Conservation (phyloP, 75 land plant species). For the Cunninghamia lanceolata region DNA sequence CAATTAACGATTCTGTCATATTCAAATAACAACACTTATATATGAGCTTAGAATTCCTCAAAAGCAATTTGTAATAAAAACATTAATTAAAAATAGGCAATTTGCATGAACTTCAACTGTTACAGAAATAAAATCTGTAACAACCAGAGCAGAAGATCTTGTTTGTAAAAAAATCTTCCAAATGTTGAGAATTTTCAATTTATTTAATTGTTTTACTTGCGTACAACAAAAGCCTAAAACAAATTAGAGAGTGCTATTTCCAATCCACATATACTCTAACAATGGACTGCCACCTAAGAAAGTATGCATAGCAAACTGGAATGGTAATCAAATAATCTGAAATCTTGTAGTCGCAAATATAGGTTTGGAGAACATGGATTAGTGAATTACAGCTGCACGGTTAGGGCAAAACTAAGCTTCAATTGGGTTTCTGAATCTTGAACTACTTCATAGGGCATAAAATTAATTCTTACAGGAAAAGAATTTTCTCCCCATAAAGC, state of each 20-base stretch:
- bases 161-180: neutral
- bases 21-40: neutral
- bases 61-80: neutral
- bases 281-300: neutral
- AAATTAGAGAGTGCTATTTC: neutral
- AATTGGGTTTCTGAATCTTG: neutral
- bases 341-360: neutral
- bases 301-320: neutral
- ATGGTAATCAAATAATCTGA: neutral
- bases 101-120: neutral
- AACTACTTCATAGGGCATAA: neutral
- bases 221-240: neutral
- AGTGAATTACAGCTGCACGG: neutral
- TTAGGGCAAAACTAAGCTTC: neutral
- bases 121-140: neutral
- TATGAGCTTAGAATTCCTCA: neutral
- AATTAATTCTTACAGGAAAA: neutral
- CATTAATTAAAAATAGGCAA: neutral
- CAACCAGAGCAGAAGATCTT: neutral
- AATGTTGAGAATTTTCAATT: neutral
- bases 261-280: neutral
- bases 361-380: neutral
- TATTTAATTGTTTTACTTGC: neutral
- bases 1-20: neutral
- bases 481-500: neutral